Evolutionary conservation across 1,284 basidiomycete species (phyloP), one percentile per base, ranked within the genome.

Genomic region (Boletellus deceptivus): DNA sequence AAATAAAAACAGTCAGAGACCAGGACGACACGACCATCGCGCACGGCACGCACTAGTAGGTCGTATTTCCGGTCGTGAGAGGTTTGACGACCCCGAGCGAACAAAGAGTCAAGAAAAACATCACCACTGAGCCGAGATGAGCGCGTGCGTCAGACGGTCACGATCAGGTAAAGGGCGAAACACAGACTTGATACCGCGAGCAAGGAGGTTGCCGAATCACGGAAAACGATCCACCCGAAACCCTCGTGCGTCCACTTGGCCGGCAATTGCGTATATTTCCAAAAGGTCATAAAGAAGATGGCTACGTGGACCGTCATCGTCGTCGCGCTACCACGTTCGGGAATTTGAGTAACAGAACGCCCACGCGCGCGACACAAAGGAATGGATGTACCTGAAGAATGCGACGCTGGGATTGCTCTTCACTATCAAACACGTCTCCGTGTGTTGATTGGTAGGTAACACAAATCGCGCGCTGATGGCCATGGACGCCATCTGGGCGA

Each of bases 401-500:
- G 46, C 49, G 9, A 34, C 49, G 3, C 42, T 35, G 8, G 46
- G 43, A 14, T 55, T 49, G 29, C 46, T 37, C 39, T 24, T 53
- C 34, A 50, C 3, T 18, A 62, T 33, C 20, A 63, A 6, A 33
- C 60, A 62, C 6, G 60, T 64, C 2, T 29, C 31, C 9, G 55
- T 60, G 31, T 60, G 43, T 10, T 41, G 9, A 14, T 46, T 38
- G 24, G 49, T 51, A 5, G 58, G 52, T 10, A 58, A 27, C 1
- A 55, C 36, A 5, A 62, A 20, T 10, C 25, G 35, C 0, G 52
- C 55, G 33, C 60, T 62, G 20, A 62, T 41, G 2, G 6, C 22
- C 60, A 62, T 62, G 10, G 60, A 64, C 11, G 18, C 50, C 9
- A 48, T 4, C 43, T 64, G 60, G 11, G 43, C 44, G 6, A 45